Evolutionary conservation across 1,284 basidiomycete genomes (phyloP).

Genomic region (Cystobasidium slooffiae): DNA sequence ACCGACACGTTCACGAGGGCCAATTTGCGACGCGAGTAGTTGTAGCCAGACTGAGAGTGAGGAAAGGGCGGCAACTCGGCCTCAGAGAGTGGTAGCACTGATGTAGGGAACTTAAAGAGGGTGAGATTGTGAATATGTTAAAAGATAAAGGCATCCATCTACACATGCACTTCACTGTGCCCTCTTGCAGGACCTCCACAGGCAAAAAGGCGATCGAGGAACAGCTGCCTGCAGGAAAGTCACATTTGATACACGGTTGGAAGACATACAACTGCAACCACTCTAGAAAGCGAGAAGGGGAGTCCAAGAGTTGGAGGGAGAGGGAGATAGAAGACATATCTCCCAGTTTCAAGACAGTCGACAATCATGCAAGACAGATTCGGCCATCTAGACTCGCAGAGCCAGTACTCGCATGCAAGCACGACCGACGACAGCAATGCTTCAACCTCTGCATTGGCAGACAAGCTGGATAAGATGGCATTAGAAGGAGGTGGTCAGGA

Average conservation of each 20-base stretch:
- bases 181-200: too few relatives aligned
- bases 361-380: constrained; percentile 8
- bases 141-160: too few relatives aligned
- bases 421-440: constrained; percentile 1
- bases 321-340: constrained; percentile 3
- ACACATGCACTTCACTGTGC: too few relatives aligned
- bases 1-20: constrained; percentile 9
- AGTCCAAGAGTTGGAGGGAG: background rate
- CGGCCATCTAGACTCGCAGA: background rate
- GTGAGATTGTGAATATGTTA: too few relatives aligned
- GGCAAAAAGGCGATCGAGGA: too few relatives aligned
- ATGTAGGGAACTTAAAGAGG: too few relatives aligned
- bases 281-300: background rate
- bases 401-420: constrained; percentile 3
- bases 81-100: too few relatives aligned
- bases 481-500: background rate
- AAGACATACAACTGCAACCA: too few relatives aligned
- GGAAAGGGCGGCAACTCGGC: too few relatives aligned
- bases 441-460: constrained; percentile 15
- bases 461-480: constrained; percentile 15
- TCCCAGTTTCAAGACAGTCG: background rate
- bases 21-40: constrained; percentile 8
- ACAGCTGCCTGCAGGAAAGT: too few relatives aligned
- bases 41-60: background rate
- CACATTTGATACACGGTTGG: too few relatives aligned